Percentiles rank a stretch among this genome's conserved stretches.
These are phyloP conservation scores for Corchorus capsularis DNA, from an alignment of 345 rosid species.

Conservation along the genomic window DNA sequence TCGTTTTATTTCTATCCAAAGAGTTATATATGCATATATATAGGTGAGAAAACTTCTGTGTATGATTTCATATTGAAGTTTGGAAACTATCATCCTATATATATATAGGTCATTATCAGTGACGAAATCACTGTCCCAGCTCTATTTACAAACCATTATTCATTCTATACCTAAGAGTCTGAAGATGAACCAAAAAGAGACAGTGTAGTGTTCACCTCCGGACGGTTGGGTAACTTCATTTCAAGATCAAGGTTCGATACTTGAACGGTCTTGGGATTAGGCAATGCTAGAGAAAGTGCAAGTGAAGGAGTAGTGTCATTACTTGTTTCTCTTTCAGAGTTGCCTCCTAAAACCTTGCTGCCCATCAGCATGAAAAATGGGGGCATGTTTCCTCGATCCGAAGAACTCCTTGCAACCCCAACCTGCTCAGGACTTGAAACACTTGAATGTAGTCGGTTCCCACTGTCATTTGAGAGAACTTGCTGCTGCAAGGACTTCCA, in stretches of 20 bases:
- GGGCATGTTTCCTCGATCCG: neutral
- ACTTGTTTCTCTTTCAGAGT: neutral
- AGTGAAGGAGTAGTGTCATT: neutral
- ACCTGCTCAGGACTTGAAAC: conserved; percentile 24
- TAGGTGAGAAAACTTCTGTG: neutral
- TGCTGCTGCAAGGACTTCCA: neutral
- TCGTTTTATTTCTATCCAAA: no score
- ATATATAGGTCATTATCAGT: neutral
- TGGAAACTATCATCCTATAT: neutral
- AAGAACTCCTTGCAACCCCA: neutral
- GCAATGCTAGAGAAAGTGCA: conserved; percentile 22
- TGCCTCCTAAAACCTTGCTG: neutral
- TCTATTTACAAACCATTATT: conserved; percentile 7
- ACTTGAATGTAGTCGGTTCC: conserved; percentile 1
- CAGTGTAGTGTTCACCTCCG: conserved; percentile 13
- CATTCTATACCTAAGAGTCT: neutral
- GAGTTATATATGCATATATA: no score
- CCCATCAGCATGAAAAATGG: neutral
- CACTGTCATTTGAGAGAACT: neutral
- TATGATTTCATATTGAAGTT: neutral
- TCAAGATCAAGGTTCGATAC: neutral
- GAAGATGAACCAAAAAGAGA: conserved; percentile 5
- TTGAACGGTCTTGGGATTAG: neutral
- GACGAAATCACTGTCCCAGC: neutral
- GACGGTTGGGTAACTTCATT: neutral